Evolutionary conservation across 2,329 filamentous ascomycete genomes (phyloP).

Genomic region (Ophiostoma novo-ulmi): DNA sequence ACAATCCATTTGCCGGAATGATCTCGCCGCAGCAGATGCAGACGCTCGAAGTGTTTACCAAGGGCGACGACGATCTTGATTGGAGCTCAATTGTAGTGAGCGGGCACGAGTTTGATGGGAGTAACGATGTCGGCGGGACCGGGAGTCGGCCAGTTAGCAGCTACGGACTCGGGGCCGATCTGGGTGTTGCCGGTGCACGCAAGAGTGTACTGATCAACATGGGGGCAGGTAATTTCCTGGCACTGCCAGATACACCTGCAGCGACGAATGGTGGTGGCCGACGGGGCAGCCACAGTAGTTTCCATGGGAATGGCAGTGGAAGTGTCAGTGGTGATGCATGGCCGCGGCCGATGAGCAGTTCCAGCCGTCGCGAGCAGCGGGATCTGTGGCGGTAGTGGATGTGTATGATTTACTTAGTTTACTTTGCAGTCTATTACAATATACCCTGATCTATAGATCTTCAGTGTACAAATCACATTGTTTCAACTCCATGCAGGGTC

Average conservation of each 20-base stretch:
- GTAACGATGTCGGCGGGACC: slow-evolving; percentile 30
- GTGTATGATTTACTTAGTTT: not conserved
- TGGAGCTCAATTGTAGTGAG: slow-evolving; percentile 55
- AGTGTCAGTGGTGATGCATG: slow-evolving; percentile 32
- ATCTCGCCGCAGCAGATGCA: slow-evolving; percentile 30
- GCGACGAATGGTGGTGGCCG: slow-evolving; percentile 22
- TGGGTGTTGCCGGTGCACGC: slow-evolving; percentile 49
- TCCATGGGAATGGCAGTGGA: not conserved
- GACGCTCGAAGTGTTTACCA: slow-evolving; percentile 56
- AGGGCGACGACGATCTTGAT: slow-evolving; percentile 52
- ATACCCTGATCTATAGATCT: not conserved
- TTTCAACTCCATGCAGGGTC: not conserved
- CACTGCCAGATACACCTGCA: slow-evolving; percentile 40
- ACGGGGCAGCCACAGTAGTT: slow-evolving; percentile 13
- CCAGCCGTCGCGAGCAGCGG: slow-evolving; percentile 36
- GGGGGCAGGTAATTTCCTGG: slow-evolving; percentile 49
- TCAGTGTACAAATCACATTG: not conserved
- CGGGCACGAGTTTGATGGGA: slow-evolving; percentile 25
- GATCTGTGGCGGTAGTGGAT: slow-evolving; percentile 41
- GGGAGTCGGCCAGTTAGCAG: slow-evolving; percentile 47
- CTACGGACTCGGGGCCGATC: slow-evolving; percentile 53
- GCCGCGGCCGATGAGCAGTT: slow-evolving; percentile 42
- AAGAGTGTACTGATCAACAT: slow-evolving; percentile 52
- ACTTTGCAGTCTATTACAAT: not conserved
- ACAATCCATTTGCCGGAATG: slow-evolving; percentile 52